These are phyloP conservation scores for Backusella circina DNA, from an alignment of 192 early-diverging fungal species.

Conservation along the genomic window DNA sequence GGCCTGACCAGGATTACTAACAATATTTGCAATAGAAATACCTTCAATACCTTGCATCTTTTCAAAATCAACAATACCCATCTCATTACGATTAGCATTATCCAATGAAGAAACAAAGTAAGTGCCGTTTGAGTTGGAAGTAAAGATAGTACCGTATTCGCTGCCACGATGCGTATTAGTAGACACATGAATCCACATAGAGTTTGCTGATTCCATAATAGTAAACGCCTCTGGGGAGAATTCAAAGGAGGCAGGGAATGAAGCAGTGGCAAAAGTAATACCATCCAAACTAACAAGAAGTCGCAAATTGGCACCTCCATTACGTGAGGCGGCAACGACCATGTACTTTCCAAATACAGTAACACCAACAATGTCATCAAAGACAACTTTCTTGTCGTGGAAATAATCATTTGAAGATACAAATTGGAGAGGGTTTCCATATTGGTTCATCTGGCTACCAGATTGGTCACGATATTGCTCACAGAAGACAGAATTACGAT, in stretches of 20 bases:
- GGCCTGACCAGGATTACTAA: slow-evolving; percentile 63
- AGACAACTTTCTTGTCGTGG: slow-evolving; percentile 43
- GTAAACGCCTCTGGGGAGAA: slow-evolving; percentile 64
- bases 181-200: slow-evolving; percentile 67
- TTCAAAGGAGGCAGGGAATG: slow-evolving; percentile 74
- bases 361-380: slow-evolving; percentile 74
- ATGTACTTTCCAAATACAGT: slow-evolving; percentile 78
- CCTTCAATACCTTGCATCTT: slow-evolving; percentile 86
- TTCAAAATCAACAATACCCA: slow-evolving; percentile 90
- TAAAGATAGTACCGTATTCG: slow-evolving; percentile 85
- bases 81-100: slow-evolving; percentile 69
- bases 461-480: slow-evolving; percentile 61
- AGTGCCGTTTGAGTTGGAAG: slow-evolving; percentile 87
- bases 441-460: slow-evolving; percentile 47
- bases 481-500: slow-evolving; percentile 70
- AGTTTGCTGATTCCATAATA: slow-evolving; percentile 62
- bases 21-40: slow-evolving; percentile 78
- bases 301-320: slow-evolving; percentile 38
- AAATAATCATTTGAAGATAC: slow-evolving; percentile 60
- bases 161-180: slow-evolving; percentile 45
- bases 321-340: slow-evolving; percentile 64
- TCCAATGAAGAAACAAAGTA: slow-evolving; percentile 70
- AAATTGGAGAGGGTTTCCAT: slow-evolving; percentile 58
- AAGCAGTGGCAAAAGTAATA: slow-evolving; percentile 55
- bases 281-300: slow-evolving; percentile 78